Evolutionary conservation across 177 flowering plant genomes (phyloP), one percentile per base, ranked within the genome.

Genomic region (Vitis hybrid): DNA sequence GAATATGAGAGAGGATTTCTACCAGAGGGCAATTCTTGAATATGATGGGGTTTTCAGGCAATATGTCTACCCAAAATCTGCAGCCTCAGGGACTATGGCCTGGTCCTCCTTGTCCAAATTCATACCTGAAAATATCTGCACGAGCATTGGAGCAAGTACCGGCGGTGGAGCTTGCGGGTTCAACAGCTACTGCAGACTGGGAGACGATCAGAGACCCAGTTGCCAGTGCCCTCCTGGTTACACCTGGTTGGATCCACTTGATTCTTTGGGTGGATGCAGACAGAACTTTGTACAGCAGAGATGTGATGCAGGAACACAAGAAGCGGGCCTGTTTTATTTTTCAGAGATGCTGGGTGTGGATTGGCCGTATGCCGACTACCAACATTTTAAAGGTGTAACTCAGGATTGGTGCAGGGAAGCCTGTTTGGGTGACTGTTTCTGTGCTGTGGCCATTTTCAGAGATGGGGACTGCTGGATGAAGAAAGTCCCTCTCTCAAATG

Each of bases 221-320:
- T 78, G 93, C 64, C 31, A 61, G 0, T 88, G 92, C 71, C 89
- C 89, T 2, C 60, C 51, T 7, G 72, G 80, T 21, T 87, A 72
- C 55, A 73, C 82, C 18, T 64, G 72, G n/a, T 8, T 73, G 5
- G 89, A 87, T 79, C 72, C 81, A 8, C 65, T 64, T 14, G 67
- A 78, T 70, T 16, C 6, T 2, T 75, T 68, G 22, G 56, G 75
- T 2, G 77, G 75, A 22, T 84, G 85, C 74, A 70, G 58, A 62
- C 75, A 74, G 1, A 62, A 82, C 49, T 72, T 71, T 48, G 60
- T 5, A n/a, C 16, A 15, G 5, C 76, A 65, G 5, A 33, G 58
- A 8, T 70, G 77, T 52, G 58, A 60, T 55, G 74, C 12, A 39
- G 72, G 51, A 39, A 59, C 26, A 15, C 48, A 22, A 18, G 72